Evolutionary conservation across 352 stramenopile species (phyloP), one percentile per base, ranked within the genome.

Genomic region (Phytopythium boreale): DNA sequence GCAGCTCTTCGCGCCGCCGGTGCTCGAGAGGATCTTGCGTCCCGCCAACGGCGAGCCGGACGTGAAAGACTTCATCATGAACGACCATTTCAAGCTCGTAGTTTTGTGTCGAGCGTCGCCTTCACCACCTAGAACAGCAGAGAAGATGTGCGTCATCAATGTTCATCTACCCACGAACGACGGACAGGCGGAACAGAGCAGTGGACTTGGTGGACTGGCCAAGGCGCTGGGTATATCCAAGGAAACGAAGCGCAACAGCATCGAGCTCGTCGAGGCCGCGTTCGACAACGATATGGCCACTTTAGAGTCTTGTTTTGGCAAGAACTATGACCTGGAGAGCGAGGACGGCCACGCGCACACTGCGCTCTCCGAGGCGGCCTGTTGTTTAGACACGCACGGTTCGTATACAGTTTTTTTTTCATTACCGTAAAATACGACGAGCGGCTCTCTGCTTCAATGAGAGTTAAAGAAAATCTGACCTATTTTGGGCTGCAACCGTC

Each of bases 241-340:
- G 59, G 78, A 90, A 49, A 71, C 76, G 6, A 88, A 83, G 53
- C 72, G 82, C 26, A 97, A 96, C 64, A 94, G 79, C 27, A 51
- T 77, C 0, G 80, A 95, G 44, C 64, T 97, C 19, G 89, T 97
- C 29, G 91, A 97, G 66, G 86, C 83, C 27, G 89, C 87, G 22
- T 97, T 97, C 64, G 91, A 97, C 43, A 82, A 89, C 34, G 87
- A 97, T 20, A 60, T 96, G 22, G 85, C 89, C 0, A 75, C 71
- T 2, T 71, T 97, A 7, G 69, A 87, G 10, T 74, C 77, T 15
- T 83, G 71, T 51, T 55, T 97, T 6, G 87, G 93, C 47, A 92
- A 96, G 59, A 94, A 91, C 44, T 97, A 92, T 63, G 84, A 96
- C 51, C 63, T 97, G 14, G 90, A 97, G 39, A 93, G 78, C 22